Evolutionary conservation across 495 filamentous ascomycete species (phyloP), one percentile per base, ranked within the genome.

Genomic region (Neurospora terricola): DNA sequence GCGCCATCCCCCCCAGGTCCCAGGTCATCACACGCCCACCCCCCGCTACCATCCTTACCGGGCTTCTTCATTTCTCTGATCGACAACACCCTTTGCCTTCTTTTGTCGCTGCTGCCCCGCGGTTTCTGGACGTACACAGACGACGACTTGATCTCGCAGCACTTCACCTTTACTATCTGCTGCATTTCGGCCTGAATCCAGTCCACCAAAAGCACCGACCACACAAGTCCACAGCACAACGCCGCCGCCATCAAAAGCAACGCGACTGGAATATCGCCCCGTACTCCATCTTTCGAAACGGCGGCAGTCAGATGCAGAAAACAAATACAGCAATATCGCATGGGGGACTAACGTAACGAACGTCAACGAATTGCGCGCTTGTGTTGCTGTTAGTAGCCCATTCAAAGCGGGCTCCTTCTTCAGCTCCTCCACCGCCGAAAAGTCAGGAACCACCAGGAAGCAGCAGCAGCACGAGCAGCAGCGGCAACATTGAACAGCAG

Each of bases 31-130:
- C 14, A 36, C 42, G 39, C 73, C 54, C 70, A 39, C 70, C 70
- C 73, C 30, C 73, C 69, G 72, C 72, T 43, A 9, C 54, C 21
- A 30, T 62, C 54, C 54, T 62, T 62, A 62, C 54, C 14, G 54
- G 54, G 54, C 54, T 66, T 34, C 27, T 66, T 62, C 54, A 59
- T 59, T 27, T 66, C n/a, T 16, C 2, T 74, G 70, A 72, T 72
- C 70, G 73, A 30, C 73, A 34, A 43, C 18, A 62, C 42, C 54
- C 14, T 66, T 66, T 66, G 12, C 54, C 54, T 9, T 9, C 27
- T 66, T 30, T 66, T 66, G 54, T 66, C 27, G 27, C 14, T 18
- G 14, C 27, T 66, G 54, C 54, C 12, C 27, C 54, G 54, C 54
- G 54, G 27, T 16, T 62, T 66, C 8, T 10, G 27, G 27, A 66